Percentiles rank a stretch among this genome's conserved stretches.
These are phyloP conservation scores for Aspergillus felis DNA, from an alignment of 2,329 filamentous ascomycete genomes.

Conservation along the genomic window DNA sequence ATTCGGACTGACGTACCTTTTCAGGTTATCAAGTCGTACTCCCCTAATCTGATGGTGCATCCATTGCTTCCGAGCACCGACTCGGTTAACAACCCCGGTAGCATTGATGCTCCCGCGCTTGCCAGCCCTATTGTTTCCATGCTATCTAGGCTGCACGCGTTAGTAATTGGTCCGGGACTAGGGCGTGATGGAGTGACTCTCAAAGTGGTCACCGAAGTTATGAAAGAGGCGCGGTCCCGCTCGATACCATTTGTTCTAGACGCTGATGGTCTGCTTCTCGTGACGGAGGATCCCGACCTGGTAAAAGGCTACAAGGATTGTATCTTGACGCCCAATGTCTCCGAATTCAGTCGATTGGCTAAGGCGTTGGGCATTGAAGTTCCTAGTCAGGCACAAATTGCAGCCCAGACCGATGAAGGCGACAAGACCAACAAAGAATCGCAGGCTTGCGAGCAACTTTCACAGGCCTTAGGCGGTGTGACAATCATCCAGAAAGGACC, in stretches of 20 bases:
- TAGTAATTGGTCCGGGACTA: constrained; percentile 89
- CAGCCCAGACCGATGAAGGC: constrained; percentile 33
- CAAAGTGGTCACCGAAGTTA: constrained; percentile 73
- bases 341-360: constrained; percentile 82
- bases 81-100: constrained; percentile 45
- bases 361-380: constrained; percentile 68
- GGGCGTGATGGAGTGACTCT: constrained; percentile 89
- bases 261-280: constrained; percentile 79
- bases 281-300: constrained; percentile 70
- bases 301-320: constrained; percentile 77
- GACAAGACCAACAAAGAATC: constrained; percentile 47
- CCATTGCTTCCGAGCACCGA: constrained; percentile 82
- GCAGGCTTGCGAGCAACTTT: constrained; percentile 65
- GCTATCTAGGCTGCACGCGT: constrained; percentile 81
- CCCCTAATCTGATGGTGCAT: constrained; percentile 97
- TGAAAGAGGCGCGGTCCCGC: constrained; percentile 69
- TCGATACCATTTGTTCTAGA: constrained; percentile 81
- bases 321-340: constrained; percentile 90
- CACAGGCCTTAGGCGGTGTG: constrained; percentile 75
- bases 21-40: constrained; percentile 94
- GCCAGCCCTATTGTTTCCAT: constrained; percentile 69
- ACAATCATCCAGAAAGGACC: constrained; percentile 87
- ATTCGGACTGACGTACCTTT: background rate
- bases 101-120: constrained; percentile 55
- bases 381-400: constrained; percentile 31